phyloP scores from a whole-genome alignment of 1,284 basidiomycete species.

The Tilletia setariae region DNA sequence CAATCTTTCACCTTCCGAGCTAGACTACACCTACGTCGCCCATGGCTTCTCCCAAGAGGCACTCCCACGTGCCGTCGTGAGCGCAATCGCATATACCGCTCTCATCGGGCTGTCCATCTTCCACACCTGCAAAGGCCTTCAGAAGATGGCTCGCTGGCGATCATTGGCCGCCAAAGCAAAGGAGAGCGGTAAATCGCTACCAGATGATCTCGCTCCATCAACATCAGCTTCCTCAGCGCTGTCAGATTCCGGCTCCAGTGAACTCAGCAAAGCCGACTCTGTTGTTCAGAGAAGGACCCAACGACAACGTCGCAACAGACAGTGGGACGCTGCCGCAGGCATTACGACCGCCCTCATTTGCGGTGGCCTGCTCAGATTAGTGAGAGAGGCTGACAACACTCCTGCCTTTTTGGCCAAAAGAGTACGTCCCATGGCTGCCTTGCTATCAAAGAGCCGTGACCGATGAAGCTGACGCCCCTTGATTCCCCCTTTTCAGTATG shows the following conservation, averaged over 20 bases:
- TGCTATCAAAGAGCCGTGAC: too few species aligned
- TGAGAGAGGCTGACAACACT: not conserved
- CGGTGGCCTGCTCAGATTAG: not conserved
- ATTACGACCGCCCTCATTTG: not conserved
- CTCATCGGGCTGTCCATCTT: constrained; percentile 5
- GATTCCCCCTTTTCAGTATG: not conserved
- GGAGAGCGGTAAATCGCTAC: not conserved
- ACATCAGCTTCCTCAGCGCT: not conserved
- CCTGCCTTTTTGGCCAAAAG: constrained; percentile 1
- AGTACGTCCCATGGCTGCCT: not conserved
- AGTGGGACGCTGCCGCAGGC: not conserved
- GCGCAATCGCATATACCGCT: not conserved
- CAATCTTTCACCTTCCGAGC: constrained; percentile 36
- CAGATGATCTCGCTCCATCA: not conserved
- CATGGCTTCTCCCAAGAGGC: constrained; percentile 17
- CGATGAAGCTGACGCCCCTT: too few species aligned
- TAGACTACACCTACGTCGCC: constrained; percentile 45
- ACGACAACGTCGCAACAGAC: not conserved
- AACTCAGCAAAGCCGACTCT: not conserved
- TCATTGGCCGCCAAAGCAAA: not conserved
- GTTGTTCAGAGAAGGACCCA: not conserved
- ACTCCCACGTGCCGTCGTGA: not conserved
- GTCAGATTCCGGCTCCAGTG: not conserved
- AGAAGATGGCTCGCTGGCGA: not conserved
- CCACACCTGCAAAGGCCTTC: not conserved